Conservation (phyloP, 2,329 filamentous ascomycete genomes). For the Scleromitrula shiraiana region DNA sequence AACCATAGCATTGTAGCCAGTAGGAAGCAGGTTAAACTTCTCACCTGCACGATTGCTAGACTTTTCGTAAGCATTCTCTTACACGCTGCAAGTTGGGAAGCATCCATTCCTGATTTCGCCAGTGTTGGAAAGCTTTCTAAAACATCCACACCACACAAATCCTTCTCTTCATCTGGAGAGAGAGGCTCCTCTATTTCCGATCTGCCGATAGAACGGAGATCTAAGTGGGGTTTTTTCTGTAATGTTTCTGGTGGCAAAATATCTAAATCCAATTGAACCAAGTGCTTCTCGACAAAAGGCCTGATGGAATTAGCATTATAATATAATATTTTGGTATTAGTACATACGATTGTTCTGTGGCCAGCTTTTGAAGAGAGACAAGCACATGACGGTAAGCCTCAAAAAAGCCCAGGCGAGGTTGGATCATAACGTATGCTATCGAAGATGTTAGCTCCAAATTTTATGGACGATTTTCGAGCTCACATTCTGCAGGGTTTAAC, state of each 20-base stretch:
- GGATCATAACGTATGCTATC: slow-evolving; percentile 58
- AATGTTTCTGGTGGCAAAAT: slow-evolving; percentile 9
- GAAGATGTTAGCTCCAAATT: slow-evolving; percentile 1
- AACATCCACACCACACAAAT: slow-evolving; percentile 44
- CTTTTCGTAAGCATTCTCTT: slow-evolving; percentile 61
- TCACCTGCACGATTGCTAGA: slow-evolving; percentile 62
- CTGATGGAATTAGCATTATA: neutral
- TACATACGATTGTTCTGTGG: slow-evolving; percentile 20
- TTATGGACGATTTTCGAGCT: slow-evolving; percentile 25
- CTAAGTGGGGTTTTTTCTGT: slow-evolving; percentile 9
- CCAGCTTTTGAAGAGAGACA: slow-evolving; percentile 54
- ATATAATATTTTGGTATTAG: too few relatives aligned
- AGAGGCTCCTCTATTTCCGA: neutral
- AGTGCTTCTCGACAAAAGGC: slow-evolving; percentile 3
- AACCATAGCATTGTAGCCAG: too few relatives aligned
- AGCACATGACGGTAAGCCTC: slow-evolving; percentile 70
- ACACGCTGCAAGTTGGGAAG: slow-evolving; percentile 62
- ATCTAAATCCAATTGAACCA: slow-evolving; percentile 3
- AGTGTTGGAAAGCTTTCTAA: slow-evolving; percentile 44
- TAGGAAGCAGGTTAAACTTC: neutral
- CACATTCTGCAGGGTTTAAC: slow-evolving; percentile 59
- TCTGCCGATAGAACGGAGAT: slow-evolving; percentile 5
- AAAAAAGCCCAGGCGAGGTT: slow-evolving; percentile 65
- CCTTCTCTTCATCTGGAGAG: slow-evolving; percentile 8
- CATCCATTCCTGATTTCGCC: slow-evolving; percentile 49